Evolutionary conservation across 306 rosid species (phyloP).

Genomic region (Cucurbita maxima): DNA sequence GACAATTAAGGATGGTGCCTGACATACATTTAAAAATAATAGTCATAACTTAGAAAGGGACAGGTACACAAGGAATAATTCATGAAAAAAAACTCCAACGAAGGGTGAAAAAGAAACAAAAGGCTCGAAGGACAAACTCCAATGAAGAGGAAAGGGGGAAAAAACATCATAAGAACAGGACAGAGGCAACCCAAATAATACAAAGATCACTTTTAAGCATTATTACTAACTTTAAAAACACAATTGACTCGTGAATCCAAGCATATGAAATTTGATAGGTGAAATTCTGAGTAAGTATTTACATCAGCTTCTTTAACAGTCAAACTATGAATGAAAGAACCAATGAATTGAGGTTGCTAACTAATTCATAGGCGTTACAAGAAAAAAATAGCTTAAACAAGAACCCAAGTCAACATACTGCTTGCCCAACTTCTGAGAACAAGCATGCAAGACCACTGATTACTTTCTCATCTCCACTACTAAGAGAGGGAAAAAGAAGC

Average conservation of each 20-base stretch:
- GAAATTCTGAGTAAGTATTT: neutral
- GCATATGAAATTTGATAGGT: neutral
- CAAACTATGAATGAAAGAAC: neutral
- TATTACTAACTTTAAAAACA: neutral
- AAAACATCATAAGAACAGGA: neutral
- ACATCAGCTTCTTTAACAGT: neutral
- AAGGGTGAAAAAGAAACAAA: neutral
- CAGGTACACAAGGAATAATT: neutral
- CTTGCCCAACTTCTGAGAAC: constrained; percentile 91
- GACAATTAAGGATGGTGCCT: constrained; percentile 85
- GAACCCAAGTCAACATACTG: constrained; percentile 27
- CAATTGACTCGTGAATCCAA: neutral
- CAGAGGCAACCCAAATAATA: neutral
- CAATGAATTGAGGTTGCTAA: neutral
- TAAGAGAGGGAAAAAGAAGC: constrained; percentile 79
- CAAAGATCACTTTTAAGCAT: neutral
- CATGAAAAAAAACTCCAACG: neutral
- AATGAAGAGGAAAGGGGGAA: neutral
- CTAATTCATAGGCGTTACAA: neutral
- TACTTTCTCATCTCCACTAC: constrained; percentile 58
- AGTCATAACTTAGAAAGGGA: constrained; percentile 7
- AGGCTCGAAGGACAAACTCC: neutral
- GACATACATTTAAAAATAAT: constrained; percentile 16
- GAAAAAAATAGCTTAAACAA: neutral
- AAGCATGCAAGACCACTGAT: constrained; percentile 85